Conservation (phyloP, 768 basidiomycete species). For the Clathrus columnatus region DNA sequence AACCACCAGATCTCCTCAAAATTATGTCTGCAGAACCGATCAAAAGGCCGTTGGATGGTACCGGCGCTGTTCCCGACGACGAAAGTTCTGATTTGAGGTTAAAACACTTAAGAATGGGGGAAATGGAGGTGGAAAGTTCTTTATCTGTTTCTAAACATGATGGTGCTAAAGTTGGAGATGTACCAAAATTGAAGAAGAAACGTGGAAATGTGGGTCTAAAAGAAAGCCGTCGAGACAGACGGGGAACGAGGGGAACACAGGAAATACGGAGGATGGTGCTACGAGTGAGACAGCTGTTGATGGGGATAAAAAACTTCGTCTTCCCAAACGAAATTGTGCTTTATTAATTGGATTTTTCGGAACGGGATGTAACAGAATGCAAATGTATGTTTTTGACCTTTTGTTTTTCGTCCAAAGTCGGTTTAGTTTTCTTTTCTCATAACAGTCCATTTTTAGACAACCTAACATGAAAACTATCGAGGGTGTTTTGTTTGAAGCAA, state of each 20-base stretch:
- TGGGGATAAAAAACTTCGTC: too few relatives aligned
- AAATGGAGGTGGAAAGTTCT: neutral
- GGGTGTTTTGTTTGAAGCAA: too few relatives aligned
- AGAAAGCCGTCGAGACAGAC: constrained; percentile 1
- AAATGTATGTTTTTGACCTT: too few relatives aligned
- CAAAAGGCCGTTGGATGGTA: constrained; percentile 3
- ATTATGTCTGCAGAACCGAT: neutral
- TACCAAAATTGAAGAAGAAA: neutral
- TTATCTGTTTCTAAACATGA: neutral
- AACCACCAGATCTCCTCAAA: too few relatives aligned
- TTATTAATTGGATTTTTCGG: too few relatives aligned
- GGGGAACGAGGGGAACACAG: neutral
- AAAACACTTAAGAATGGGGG: neutral
- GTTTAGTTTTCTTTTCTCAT: too few relatives aligned
- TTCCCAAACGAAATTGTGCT: too few relatives aligned
- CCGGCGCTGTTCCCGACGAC: neutral
- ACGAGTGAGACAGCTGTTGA: neutral
- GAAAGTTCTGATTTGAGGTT: neutral
- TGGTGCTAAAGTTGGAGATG: neutral
- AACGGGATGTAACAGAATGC: too few relatives aligned
- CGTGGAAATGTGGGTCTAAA: constrained; percentile 2
- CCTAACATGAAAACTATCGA: too few relatives aligned
- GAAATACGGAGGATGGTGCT: neutral
- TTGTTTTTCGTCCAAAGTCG: too few relatives aligned
- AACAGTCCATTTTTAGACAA: too few relatives aligned